A percentile compares a stretch with the other conserved stretches of the same genome.
These are phyloP conservation scores for Naganishia sp. DNA, from an alignment of 1,284 basidiomycete genomes.

Conservation along the genomic window DNA sequence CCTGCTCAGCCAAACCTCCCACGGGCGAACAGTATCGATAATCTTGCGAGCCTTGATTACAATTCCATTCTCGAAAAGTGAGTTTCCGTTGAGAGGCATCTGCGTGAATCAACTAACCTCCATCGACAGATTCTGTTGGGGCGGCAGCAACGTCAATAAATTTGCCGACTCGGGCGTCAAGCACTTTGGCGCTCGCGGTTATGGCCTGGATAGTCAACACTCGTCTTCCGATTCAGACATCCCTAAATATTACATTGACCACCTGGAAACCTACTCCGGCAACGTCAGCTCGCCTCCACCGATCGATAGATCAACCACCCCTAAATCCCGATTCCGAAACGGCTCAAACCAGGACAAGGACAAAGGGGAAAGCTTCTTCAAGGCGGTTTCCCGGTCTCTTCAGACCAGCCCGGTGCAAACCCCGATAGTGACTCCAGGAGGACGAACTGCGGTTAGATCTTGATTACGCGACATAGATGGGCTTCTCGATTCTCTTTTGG, in stretches of 20 bases:
- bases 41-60: conserved; percentile 44
- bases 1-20: conserved; percentile 42
- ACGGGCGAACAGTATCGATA: conserved; percentile 32
- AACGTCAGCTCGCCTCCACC: conserved; percentile 13
- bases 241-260: conserved; percentile 45
- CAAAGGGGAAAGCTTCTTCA: conserved; percentile 24
- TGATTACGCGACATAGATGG: conserved; percentile 7
- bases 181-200: conserved; percentile 14
- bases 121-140: conserved; percentile 48
- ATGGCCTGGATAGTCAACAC: conserved; percentile 22
- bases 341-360: conserved; percentile 19
- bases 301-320: conserved; percentile 12
- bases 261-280: conserved; percentile 27
- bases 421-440: conserved; percentile 12
- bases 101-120: not conserved
- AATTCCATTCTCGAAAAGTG: conserved; percentile 53
- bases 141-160: conserved; percentile 36
- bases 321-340: conserved; percentile 15
- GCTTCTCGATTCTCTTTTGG: not conserved
- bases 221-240: conserved; percentile 36
- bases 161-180: conserved; percentile 17
- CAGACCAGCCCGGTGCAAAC: conserved; percentile 22
- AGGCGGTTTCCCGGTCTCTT: conserved; percentile 22
- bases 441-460: conserved; percentile 17
- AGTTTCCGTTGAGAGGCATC: conserved; percentile 32